Conservation (phyloP, 1,284 basidiomycete genomes). For the Volvariella surrecta region DNA sequence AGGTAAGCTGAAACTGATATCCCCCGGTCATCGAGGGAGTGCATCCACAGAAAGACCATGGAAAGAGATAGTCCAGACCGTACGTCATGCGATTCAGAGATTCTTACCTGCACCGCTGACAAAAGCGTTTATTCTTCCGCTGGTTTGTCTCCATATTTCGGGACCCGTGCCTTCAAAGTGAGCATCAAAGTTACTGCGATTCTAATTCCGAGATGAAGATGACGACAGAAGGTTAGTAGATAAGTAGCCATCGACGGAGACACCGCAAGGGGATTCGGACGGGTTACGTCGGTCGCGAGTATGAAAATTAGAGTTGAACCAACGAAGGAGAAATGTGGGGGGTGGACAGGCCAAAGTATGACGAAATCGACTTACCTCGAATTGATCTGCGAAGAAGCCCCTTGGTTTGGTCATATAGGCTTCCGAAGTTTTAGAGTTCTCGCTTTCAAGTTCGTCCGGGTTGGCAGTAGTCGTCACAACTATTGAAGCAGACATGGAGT, state of each 20-base stretch:
- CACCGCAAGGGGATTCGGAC: no score
- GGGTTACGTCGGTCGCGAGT: no score
- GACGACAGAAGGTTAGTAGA: neutral
- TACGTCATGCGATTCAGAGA: no score
- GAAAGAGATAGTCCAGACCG: no score
- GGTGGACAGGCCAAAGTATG: no score
- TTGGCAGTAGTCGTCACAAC: conserved; percentile 49
- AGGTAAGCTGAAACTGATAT: no score
- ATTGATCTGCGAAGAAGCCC: conserved; percentile 93
- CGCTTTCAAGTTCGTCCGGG: conserved; percentile 30
- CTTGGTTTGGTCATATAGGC: conserved; percentile 41
- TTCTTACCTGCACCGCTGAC: conserved; percentile 81
- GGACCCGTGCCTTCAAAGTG: conserved; percentile 90
- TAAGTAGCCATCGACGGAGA: no score
- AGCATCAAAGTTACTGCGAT: conserved; percentile 83
- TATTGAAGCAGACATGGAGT: conserved; percentile 35
- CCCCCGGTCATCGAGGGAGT: neutral
- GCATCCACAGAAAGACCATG: no score
- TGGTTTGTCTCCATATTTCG: conserved; percentile 93
- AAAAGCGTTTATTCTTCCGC: conserved; percentile 78
- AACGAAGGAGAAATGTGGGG: no score
- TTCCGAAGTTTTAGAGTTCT: conserved; percentile 29
- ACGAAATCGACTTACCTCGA: conserved; percentile 49
- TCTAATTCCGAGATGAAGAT: conserved; percentile 34
- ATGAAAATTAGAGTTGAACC: no score